These are phyloP conservation scores for Suhomyces choctaworum DNA, from an alignment of 1,139 yeast genomes.

Conservation along the genomic window DNA sequence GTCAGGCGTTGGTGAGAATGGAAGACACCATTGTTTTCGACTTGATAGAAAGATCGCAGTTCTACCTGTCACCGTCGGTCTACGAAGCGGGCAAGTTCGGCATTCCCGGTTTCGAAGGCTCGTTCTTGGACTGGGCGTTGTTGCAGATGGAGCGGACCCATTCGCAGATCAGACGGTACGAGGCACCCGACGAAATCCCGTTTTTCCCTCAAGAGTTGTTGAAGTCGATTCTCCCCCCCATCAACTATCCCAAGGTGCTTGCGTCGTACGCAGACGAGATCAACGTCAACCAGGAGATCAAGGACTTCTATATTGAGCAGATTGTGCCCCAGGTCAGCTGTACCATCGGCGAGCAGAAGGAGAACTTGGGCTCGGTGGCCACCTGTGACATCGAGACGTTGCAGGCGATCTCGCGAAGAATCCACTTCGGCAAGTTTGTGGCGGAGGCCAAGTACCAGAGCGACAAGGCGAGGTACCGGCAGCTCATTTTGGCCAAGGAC, in stretches of 20 bases:
- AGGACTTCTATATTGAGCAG: slow-evolving; percentile 61
- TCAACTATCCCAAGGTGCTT: slow-evolving; percentile 75
- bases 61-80: slow-evolving; percentile 71
- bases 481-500: slow-evolving; percentile 66
- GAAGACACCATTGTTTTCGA: slow-evolving; percentile 94
- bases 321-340: slow-evolving; percentile 77
- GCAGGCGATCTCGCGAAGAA: slow-evolving; percentile 88
- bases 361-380: slow-evolving; percentile 86
- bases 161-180: slow-evolving; percentile 83
- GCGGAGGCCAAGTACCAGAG: slow-evolving; percentile 88
- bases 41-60: slow-evolving; percentile 90
- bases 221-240: slow-evolving; percentile 72
- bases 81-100: slow-evolving; percentile 60
- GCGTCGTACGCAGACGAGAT: slow-evolving; percentile 74
- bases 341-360: slow-evolving; percentile 71
- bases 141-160: slow-evolving; percentile 76
- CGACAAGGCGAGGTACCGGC: slow-evolving; percentile 63
- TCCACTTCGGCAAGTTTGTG: slow-evolving; percentile 95
- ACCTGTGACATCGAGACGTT: slow-evolving; percentile 81
- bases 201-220: slow-evolving; percentile 73
- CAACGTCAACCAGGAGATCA: slow-evolving; percentile 72
- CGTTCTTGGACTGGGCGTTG: slow-evolving; percentile 85
- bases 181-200: slow-evolving; percentile 95
- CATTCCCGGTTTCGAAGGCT: slow-evolving; percentile 71
- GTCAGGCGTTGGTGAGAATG: slow-evolving; percentile 85